A percentile compares a stretch with the other conserved stretches of the same genome.
These are phyloP conservation scores for Collybiopsis luxurians DNA, from an alignment of 768 basidiomycete genomes.

Conservation along the genomic window DNA sequence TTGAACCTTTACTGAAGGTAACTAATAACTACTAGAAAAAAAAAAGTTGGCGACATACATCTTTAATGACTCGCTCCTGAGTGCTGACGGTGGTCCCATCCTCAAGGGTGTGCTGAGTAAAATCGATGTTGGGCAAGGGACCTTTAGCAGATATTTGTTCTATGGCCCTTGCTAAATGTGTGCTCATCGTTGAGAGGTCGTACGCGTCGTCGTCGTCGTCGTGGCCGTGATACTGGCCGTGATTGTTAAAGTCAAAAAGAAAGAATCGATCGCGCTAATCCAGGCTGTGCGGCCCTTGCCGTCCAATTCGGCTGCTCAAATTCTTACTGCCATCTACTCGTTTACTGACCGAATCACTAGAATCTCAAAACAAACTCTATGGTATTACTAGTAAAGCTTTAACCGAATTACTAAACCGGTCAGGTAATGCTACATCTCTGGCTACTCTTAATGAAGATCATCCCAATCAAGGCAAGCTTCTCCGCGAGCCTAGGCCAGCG, in stretches of 20 bases:
- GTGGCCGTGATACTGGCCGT: not conserved
- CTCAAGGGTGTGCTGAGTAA: conserved; percentile 88
- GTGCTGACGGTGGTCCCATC: conserved; percentile 91
- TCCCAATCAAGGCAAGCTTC: too few species aligned
- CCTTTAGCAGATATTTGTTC: conserved; percentile 57
- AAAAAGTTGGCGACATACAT: conserved; percentile 50
- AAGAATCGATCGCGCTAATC: conserved; percentile 4
- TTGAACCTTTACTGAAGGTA: conserved; percentile 66
- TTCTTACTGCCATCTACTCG: too few species aligned
- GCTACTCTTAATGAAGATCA: too few species aligned
- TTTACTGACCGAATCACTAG: too few species aligned
- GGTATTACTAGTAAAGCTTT: too few species aligned
- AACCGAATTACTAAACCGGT: too few species aligned
- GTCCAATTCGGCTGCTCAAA: too few species aligned
- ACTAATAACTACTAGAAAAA: not conserved
- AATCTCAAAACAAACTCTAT: too few species aligned
- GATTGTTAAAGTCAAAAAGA: not conserved
- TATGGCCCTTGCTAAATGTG: conserved; percentile 66
- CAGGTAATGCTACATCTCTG: too few species aligned
- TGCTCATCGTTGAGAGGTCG: conserved; percentile 31
- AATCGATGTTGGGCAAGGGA: conserved; percentile 71
- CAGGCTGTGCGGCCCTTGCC: not conserved
- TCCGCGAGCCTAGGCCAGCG: too few species aligned
- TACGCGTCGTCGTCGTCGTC: conserved; percentile 5
- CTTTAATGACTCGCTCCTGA: conserved; percentile 94